These are phyloP conservation scores for Aspergillus nidulans DNA, from an alignment of 495 filamentous ascomycete genomes.

Conservation along the genomic window DNA sequence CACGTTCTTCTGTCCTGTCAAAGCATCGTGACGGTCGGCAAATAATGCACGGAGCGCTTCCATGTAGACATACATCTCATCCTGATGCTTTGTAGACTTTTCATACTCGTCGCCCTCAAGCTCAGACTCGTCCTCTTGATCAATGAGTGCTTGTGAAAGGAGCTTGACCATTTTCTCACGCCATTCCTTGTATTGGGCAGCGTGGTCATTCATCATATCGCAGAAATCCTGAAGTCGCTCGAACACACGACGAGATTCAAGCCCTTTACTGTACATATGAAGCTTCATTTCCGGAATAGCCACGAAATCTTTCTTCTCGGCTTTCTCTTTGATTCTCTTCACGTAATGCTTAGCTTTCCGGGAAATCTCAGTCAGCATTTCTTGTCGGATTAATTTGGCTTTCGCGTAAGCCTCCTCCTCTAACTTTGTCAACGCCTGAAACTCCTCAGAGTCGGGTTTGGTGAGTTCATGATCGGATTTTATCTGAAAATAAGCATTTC, in stretches of 20 bases:
- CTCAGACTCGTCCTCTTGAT: constrained; percentile 67
- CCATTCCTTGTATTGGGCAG: constrained; percentile 65
- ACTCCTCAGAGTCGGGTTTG: constrained; percentile 60
- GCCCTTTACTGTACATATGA: constrained; percentile 49
- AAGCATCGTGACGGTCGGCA: constrained; percentile 69
- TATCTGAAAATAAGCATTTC: constrained; percentile 77
- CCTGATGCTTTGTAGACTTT: constrained; percentile 78
- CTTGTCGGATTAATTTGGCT: constrained; percentile 71
- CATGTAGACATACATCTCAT: constrained; percentile 79
- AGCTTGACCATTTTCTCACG: constrained; percentile 64
- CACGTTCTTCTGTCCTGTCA: constrained; percentile 71
- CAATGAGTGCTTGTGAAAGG: constrained; percentile 70
- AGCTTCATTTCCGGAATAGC: constrained; percentile 57
- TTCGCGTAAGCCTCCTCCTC: constrained; percentile 70
- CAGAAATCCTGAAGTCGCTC: constrained; percentile 53
- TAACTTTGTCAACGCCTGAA: constrained; percentile 56
- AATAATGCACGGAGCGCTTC: constrained; percentile 68
- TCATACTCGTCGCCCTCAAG: constrained; percentile 86
- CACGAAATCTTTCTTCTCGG: constrained; percentile 50
- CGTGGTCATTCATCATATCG: constrained; percentile 62
- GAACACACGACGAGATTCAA: constrained; percentile 56
- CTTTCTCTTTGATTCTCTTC: constrained; percentile 40
- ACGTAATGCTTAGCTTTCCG: constrained; percentile 45
- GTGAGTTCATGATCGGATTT: constrained; percentile 63
- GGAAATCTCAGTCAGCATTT: constrained; percentile 59